Evolutionary conservation across 495 filamentous ascomycete species (phyloP).

Genomic region (Penicillium paradoxum): DNA sequence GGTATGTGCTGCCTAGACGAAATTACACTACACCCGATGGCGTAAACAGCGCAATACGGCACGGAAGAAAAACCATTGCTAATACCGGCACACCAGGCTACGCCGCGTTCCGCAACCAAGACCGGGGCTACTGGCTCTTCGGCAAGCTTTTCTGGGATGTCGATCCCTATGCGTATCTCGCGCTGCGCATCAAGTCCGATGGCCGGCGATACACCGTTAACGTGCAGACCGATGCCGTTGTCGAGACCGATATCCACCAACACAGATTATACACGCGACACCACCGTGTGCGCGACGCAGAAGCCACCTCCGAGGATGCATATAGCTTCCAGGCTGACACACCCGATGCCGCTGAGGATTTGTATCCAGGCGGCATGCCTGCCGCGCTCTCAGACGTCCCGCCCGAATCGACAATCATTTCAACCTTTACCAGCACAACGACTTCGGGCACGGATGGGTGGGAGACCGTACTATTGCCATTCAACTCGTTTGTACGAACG

Average conservation of each 20-base stretch:
- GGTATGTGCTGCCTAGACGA: constrained; percentile 45
- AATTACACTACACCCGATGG: not conserved
- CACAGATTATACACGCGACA: constrained; percentile 80
- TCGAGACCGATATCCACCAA: constrained; percentile 91
- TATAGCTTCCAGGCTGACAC: constrained; percentile 14
- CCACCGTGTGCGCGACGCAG: constrained; percentile 28
- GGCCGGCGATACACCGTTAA: constrained; percentile 92
- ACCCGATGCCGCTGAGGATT: constrained; percentile 16
- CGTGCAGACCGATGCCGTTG: constrained; percentile 87
- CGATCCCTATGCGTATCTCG: constrained; percentile 82
- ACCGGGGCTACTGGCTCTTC: constrained; percentile 60
- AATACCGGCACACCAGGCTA: constrained; percentile 56
- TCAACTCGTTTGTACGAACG: constrained; percentile 89
- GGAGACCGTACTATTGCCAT: constrained; percentile 88
- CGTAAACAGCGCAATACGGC: not conserved
- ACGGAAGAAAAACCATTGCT: not conserved
- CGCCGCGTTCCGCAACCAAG: constrained; percentile 76
- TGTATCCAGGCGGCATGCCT: constrained; percentile 31
- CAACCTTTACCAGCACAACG: constrained; percentile 25
- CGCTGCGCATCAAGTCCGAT: constrained; percentile 85
- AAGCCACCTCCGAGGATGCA: not conserved
- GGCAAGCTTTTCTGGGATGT: constrained; percentile 81
- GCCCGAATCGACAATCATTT: constrained; percentile 37
- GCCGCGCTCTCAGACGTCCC: constrained; percentile 37
- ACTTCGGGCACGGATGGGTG: constrained; percentile 65